Percentiles rank a stretch among this genome's conserved stretches.
These are phyloP conservation scores for Picea sitchensis DNA, from an alignment of 75 land plant genomes.

Conservation along the genomic window DNA sequence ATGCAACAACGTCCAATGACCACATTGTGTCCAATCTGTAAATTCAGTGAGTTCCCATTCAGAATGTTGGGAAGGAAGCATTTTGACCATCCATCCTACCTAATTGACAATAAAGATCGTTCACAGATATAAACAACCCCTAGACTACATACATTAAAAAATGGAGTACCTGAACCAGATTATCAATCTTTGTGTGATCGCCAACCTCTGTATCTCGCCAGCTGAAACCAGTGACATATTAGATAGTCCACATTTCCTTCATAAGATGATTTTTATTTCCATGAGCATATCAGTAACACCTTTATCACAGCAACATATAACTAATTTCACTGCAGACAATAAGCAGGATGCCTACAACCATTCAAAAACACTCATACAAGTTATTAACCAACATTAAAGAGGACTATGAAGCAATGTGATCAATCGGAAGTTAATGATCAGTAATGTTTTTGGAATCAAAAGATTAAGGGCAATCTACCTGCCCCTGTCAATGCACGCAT, in stretches of 20 bases:
- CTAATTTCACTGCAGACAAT: neutral
- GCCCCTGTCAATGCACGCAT: conserved; percentile 95
- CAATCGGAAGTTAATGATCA: neutral
- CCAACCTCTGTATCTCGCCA: conserved; percentile 95
- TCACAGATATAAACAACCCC: neutral
- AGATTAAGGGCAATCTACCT: conserved; percentile 41
- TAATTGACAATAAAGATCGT: neutral
- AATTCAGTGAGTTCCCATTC: neutral
- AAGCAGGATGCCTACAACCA: neutral
- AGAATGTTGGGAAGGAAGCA: conserved; percentile 5
- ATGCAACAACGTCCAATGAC: conserved; percentile 79
- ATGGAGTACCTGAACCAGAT: conserved; percentile 76
- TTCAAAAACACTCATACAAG: no score
- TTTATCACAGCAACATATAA: neutral
- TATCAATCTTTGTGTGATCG: conserved; percentile 89
- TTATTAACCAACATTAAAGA: no score
- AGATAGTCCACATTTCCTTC: no score
- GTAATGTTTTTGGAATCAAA: neutral
- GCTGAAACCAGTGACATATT: conserved; percentile 38
- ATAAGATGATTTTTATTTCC: neutral
- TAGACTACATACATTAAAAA: neutral
- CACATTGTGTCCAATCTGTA: conserved; percentile 93
- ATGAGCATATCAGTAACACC: neutral
- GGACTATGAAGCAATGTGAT: neutral
- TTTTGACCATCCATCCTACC: neutral